Evolutionary conservation across 169 alveolate genomes (phyloP).

Genomic region (Eimeria tenella): DNA sequence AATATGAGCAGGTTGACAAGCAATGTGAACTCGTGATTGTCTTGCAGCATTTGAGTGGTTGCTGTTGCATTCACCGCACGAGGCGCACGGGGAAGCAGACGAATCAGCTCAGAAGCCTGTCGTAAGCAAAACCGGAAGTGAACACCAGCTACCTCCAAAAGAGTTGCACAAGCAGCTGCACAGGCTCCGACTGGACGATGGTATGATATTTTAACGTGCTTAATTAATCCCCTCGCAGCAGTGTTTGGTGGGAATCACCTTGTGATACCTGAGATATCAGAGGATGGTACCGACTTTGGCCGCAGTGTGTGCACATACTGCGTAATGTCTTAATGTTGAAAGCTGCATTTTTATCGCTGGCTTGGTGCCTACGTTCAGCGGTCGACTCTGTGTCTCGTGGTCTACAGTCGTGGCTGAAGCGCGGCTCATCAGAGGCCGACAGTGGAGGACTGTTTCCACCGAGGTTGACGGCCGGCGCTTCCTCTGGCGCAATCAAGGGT

Average conservation of each 20-base stretch:
- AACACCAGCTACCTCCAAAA: conserved; percentile 41
- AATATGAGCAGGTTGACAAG: too few species aligned
- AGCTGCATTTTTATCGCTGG: too few species aligned
- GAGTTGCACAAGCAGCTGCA: conserved; percentile 48
- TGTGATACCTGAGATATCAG: too few species aligned
- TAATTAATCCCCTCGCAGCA: background rate
- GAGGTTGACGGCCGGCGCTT: conserved; percentile 15
- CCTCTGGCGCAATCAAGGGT: conserved; percentile 44
- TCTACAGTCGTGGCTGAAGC: conserved; percentile 68
- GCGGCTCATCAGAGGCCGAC: conserved; percentile 50
- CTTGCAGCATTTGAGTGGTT: conserved; percentile 31
- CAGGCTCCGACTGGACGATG: conserved; percentile 64
- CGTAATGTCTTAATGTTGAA: too few species aligned
- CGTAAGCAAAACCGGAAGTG: background rate
- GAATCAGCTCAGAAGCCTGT: background rate
- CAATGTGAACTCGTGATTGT: too few species aligned
- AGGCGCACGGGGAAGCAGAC: background rate
- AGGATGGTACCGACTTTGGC: too few species aligned
- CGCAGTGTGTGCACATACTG: too few species aligned
- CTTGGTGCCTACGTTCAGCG: background rate
- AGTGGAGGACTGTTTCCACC: conserved; percentile 13
- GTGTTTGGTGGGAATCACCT: too few species aligned
- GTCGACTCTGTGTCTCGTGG: conserved; percentile 73
- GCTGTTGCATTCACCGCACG: background rate
- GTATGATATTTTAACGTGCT: conserved; percentile 22